Percentiles rank a stretch among this genome's conserved stretches.
Evolutionary conservation across 2,329 filamentous ascomycete species (phyloP).

Genomic region (Curvularia hawaiiensis): DNA sequence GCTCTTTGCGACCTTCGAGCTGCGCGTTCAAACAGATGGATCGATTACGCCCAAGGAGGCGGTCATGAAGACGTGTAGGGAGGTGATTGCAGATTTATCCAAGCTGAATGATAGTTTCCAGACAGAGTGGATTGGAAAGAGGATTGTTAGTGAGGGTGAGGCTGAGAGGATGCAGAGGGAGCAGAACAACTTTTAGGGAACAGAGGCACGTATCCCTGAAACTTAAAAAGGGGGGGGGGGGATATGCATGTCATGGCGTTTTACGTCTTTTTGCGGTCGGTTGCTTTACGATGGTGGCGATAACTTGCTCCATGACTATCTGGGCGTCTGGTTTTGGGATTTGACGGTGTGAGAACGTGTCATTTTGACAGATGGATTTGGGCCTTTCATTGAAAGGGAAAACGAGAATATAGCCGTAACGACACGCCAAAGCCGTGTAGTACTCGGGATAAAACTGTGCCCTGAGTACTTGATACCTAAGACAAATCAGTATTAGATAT

Average conservation of each 20-base stretch:
- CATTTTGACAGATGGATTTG: neutral
- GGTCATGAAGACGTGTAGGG: slow-evolving; percentile 77
- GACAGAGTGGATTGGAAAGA: slow-evolving; percentile 65
- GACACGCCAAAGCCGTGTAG: too few relatives aligned
- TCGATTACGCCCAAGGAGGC: slow-evolving; percentile 87
- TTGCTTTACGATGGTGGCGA: neutral
- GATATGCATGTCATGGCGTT: neutral
- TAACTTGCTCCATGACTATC: neutral
- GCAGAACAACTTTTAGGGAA: slow-evolving; percentile 32
- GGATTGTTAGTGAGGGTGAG: slow-evolving; percentile 44
- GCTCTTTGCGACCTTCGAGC: slow-evolving; percentile 59
- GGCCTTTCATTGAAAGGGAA: neutral
- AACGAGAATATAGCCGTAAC: neutral
- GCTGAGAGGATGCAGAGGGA: slow-evolving; percentile 40
- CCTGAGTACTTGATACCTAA: neutral
- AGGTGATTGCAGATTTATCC: slow-evolving; percentile 80
- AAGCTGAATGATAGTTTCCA: slow-evolving; percentile 86
- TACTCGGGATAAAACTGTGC: neutral
- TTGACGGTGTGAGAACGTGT: neutral
- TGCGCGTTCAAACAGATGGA: slow-evolving; percentile 93
- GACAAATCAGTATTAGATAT: too few relatives aligned
- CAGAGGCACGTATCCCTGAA: too few relatives aligned
- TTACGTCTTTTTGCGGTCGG: neutral
- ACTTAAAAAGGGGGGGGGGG: too few relatives aligned
- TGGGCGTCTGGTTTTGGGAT: neutral